phyloP scores from a whole-genome alignment of 192 early-diverging fungal genomes.

The Funneliformis mosseae region DNA sequence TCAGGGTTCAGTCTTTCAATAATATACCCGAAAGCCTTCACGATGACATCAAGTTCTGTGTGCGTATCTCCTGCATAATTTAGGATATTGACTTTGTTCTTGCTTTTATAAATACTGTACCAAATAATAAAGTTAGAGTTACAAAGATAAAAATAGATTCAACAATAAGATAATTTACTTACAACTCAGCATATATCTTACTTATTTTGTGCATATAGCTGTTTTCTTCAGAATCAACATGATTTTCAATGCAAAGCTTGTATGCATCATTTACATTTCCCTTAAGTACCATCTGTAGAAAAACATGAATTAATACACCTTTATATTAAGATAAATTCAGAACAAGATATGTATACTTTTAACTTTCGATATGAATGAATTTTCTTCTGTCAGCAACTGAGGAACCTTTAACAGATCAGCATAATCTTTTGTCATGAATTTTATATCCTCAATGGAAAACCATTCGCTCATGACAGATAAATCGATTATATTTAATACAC shows the following conservation, averaged over 20 bases:
- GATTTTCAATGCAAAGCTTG: too few species aligned
- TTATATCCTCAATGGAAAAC: too few species aligned
- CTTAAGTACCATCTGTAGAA: too few species aligned
- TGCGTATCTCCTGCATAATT: constrained; percentile 7
- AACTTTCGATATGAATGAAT: constrained; percentile 9
- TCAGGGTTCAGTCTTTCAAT: constrained; percentile 18
- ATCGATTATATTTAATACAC: constrained; percentile 32
- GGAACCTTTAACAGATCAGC: constrained; percentile 26
- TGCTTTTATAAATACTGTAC: too few species aligned
- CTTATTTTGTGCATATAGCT: constrained; percentile 21
- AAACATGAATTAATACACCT: too few species aligned
- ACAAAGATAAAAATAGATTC: constrained; percentile 20
- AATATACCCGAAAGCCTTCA: constrained; percentile 28
- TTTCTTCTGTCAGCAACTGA: constrained; percentile 1
- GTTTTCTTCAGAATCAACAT: not conserved
- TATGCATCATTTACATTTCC: too few species aligned
- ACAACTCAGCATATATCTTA: constrained; percentile 34
- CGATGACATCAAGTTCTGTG: constrained; percentile 34
- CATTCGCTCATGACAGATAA: constrained; percentile 31
- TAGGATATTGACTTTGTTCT: constrained; percentile 31
- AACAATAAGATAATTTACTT: constrained; percentile 20
- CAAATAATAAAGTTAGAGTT: constrained; percentile 1
- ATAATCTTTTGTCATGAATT: constrained; percentile 32
- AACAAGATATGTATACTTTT: constrained; percentile 20
- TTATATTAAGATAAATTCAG: not conserved